Conservation (phyloP, 164 flowering plant species). For the Aristolochia californica region DNA sequence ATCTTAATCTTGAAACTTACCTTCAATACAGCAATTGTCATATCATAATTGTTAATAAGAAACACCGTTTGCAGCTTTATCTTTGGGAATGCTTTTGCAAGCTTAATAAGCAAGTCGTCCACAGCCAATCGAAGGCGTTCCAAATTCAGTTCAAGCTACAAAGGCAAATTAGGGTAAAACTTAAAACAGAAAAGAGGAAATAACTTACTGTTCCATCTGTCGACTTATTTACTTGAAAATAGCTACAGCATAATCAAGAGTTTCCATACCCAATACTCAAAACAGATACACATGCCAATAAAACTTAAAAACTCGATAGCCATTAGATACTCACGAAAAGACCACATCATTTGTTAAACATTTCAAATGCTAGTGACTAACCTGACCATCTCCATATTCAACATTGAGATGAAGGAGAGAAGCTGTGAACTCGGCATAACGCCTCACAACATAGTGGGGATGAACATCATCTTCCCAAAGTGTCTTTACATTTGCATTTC, state of each 20-base stretch:
- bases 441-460: conserved; percentile 97
- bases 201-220: neutral
- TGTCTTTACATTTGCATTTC: conserved; percentile 73
- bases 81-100: conserved; percentile 56
- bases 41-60: conserved; percentile 93
- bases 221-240: no score
- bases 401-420: conserved; percentile 88
- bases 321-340: neutral
- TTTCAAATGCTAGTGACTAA: conserved; percentile 11
- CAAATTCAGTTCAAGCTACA: conserved; percentile 87
- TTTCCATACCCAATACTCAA: neutral
- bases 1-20: conserved; percentile 20
- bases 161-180: neutral
- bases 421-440: conserved; percentile 97
- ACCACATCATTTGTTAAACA: neutral
- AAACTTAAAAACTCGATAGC: neutral
- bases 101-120: conserved; percentile 85
- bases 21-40: conserved; percentile 88
- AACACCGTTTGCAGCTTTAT: conserved; percentile 78
- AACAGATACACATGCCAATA: neutral
- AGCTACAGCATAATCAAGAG: no score
- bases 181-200: neutral
- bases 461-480: conserved; percentile 99
- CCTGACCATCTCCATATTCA: conserved; percentile 98
- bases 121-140: conserved; percentile 90